Base-by-base conservation (phyloP, 225 moss, liverwort and hornwort genomes). In the Asterella californica region DNA sequence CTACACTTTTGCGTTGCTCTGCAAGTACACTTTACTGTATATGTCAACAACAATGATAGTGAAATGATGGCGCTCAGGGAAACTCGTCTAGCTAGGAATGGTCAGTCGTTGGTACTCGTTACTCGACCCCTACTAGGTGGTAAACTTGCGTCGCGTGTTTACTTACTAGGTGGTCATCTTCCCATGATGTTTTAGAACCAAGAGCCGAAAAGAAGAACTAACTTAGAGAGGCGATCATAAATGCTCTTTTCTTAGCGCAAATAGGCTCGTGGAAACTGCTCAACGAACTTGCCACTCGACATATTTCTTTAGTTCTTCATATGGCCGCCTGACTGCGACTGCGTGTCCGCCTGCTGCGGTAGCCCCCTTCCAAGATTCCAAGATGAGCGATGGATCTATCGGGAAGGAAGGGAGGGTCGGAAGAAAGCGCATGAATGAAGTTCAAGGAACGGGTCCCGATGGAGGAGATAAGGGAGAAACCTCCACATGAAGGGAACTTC, bases 181-280 rank as follows among this genome's bases (percentile, higher is more conserved):
- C 66, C 66, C 33, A 66, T 66, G 66, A 66, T 66, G 66, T 29
- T n/a, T 66, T 66, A 6, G 66, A 66, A 2, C 32, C 66, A 66
- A 66, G 66, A 10, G 66, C 66, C 66, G 17, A 18, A 66, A 66
- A 18, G 66, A 66, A 32, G 33, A 66, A 66, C 30, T 33, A 66
- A 34, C 30, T 66, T 66, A 27, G 33, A 34, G 34, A n/a, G 33
- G 66, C 33, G 10, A 30, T 66, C 66, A 33, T 66, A 66, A 66
- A 66, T 66, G 66, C 66, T 15, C 33, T 66, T 66, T 34, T 34
- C 66, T 66, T 34, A 66, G 33, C 30, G 10, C 32, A 66, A 66
- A 66, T 66, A 66, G 66, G 66, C 66, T 66, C 66, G 66, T 66
- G 66, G 33, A 66, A 5, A 9, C 33, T 12, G 66, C 15, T 66